phyloP scores from a whole-genome alignment of 73 alveolate genomes.

The Tetrahymena thermophila region DNA sequence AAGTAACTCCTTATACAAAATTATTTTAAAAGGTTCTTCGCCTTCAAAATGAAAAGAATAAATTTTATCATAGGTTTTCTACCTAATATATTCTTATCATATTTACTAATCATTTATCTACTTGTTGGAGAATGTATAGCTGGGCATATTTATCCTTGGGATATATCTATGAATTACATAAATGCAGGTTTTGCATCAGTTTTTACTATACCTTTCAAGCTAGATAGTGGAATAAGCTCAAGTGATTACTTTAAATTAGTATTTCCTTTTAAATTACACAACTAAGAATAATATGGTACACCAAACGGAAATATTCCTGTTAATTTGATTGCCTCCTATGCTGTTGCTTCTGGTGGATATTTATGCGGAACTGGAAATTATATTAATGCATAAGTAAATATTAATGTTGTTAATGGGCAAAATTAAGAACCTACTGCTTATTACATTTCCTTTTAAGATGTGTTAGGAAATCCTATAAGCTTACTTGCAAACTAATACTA shows the following conservation, averaged over 20 bases:
- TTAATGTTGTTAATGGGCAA: neutral
- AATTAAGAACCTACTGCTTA: conserved; percentile 7
- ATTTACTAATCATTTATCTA: neutral
- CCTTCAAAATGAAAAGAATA: neutral
- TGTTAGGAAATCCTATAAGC: neutral
- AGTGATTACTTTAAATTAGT: conserved; percentile 12
- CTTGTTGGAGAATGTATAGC: neutral
- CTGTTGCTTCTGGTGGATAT: conserved; percentile 4
- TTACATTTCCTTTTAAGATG: conserved; percentile 1
- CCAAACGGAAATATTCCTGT: neutral
- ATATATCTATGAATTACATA: conserved; percentile 4
- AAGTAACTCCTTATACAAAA: too few relatives aligned
- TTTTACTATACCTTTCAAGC: conserved; percentile 19
- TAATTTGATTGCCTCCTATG: neutral
- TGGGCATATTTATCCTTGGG: conserved; percentile 19
- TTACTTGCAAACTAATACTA: neutral
- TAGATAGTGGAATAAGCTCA: conserved; percentile 4
- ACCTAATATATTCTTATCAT: neutral
- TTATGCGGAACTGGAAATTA: conserved; percentile 4
- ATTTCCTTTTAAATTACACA: conserved; percentile 28
- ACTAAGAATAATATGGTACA: neutral
- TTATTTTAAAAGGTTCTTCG: neutral
- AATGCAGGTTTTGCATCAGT: conserved; percentile 30
- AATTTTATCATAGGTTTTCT: neutral
- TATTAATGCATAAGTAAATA: neutral